phyloP scores from a whole-genome alignment of 2,329 filamentous ascomycete genomes.

The Sphaerulina musiva region DNA sequence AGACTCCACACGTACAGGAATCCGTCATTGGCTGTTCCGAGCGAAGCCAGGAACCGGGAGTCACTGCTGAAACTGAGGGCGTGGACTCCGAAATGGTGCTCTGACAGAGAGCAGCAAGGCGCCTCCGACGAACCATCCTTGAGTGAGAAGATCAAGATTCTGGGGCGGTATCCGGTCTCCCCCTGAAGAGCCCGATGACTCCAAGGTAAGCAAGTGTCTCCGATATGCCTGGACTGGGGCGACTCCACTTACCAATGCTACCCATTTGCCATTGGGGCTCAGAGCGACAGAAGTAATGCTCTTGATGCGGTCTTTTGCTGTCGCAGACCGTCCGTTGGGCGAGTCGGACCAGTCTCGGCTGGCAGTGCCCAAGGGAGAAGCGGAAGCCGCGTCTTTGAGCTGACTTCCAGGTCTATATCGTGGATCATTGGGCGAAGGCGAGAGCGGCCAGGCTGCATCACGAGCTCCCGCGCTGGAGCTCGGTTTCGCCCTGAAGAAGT shows the following conservation, averaged over 20 bases:
- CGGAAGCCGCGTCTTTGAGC: slow-evolving; percentile 42
- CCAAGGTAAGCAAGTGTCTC: no score
- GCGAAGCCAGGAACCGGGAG: slow-evolving; percentile 76
- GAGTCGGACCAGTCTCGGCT: slow-evolving; percentile 52
- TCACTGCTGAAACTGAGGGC: slow-evolving; percentile 86
- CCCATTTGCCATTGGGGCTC: slow-evolving; percentile 75
- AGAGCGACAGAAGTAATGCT: slow-evolving; percentile 85
- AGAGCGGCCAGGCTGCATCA: slow-evolving; percentile 21
- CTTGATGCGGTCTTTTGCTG: slow-evolving; percentile 86
- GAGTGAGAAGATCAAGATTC: slow-evolving; percentile 83
- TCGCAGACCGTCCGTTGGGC: slow-evolving; percentile 64
- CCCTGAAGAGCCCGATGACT: slow-evolving; percentile 40
- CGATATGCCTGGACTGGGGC: no score
- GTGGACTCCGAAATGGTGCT: slow-evolving; percentile 84
- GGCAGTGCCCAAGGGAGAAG: slow-evolving; percentile 38
- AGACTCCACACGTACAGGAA: slow-evolving; percentile 89
- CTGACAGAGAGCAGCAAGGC: slow-evolving; percentile 76
- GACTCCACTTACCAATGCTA: slow-evolving; percentile 55
- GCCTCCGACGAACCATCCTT: slow-evolving; percentile 68
- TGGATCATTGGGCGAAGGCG: slow-evolving; percentile 26
- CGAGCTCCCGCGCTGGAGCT: slow-evolving; percentile 15
- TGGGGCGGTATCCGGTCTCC: slow-evolving; percentile 87
- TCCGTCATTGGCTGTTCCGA: slow-evolving; percentile 85
- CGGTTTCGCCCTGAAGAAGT: slow-evolving; percentile 71
- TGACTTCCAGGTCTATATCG: slow-evolving; percentile 23